A percentile compares a stretch with the other conserved stretches of the same genome.
Conservation (phyloP, 2,329 filamentous ascomycete species). For the Colletotrichum paranaense region DNA sequence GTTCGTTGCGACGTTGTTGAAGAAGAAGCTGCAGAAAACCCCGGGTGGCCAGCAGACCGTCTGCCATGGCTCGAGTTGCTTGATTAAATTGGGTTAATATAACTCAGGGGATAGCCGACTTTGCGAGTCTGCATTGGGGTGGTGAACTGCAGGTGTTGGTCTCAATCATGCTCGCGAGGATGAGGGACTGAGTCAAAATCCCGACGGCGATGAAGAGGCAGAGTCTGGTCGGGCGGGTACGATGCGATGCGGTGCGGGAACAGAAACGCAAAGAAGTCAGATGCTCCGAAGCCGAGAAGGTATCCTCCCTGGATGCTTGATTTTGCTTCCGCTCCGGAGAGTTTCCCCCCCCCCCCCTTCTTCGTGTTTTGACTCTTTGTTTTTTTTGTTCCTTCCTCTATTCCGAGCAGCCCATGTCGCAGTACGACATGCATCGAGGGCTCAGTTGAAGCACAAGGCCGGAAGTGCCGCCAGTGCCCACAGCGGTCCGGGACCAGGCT, state of each 20-base stretch:
- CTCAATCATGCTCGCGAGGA: neutral
- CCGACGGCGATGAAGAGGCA: conserved; percentile 16
- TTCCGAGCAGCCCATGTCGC: conserved; percentile 14
- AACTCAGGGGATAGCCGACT: conserved; percentile 17
- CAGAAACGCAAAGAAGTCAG: conserved; percentile 2
- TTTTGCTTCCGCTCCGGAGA: conserved; percentile 15
- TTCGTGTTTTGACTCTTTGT: conserved; percentile 11
- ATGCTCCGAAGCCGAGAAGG: conserved; percentile 12
- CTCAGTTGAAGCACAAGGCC: neutral
- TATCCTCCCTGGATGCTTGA: conserved; percentile 15
- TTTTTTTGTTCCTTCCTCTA: neutral
- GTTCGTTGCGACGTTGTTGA: conserved; percentile 28
- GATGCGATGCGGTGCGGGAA: conserved; percentile 10
- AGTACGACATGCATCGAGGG: neutral
- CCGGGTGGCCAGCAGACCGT: conserved; percentile 8
- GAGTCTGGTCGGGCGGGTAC: conserved; percentile 12
- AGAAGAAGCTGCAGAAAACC: conserved; percentile 19
- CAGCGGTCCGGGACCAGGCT: neutral
- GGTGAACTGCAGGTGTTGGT: neutral
- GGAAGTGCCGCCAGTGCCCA: conserved; percentile 23
- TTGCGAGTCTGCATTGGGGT: neutral
- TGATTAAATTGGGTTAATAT: conserved; percentile 33
- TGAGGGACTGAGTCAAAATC: conserved; percentile 19
- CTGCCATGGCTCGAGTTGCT: conserved; percentile 2
- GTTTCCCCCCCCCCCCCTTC: neutral